These are phyloP conservation scores for Leishmania lainsoni DNA, from an alignment of 208 protist species.

Conservation along the genomic window DNA sequence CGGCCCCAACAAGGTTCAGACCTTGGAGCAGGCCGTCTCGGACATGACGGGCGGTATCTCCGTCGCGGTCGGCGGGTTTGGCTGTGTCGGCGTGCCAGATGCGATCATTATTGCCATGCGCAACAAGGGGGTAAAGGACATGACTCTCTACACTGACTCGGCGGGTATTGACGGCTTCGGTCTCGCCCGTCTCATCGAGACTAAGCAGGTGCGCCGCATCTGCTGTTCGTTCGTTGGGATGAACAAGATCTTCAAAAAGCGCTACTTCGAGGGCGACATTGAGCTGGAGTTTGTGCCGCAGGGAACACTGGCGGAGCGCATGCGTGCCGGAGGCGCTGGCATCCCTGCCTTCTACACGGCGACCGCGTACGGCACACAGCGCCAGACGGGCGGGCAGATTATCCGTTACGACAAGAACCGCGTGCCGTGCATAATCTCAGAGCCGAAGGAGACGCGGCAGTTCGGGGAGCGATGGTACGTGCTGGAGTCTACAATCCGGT, in stretches of 20 bases:
- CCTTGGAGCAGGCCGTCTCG: constrained; percentile 68
- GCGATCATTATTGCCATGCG: constrained; percentile 91
- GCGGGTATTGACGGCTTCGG: constrained; percentile 96
- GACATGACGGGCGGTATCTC: constrained; percentile 71
- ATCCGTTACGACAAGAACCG: constrained; percentile 93
- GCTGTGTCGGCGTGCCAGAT: constrained; percentile 95
- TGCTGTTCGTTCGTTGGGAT: constrained; percentile 97
- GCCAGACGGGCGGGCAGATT: constrained; percentile 90
- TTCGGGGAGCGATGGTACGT: constrained; percentile 93
- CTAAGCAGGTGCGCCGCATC: constrained; percentile 84
- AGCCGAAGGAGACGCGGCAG: constrained; percentile 84
- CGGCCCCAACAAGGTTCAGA: constrained; percentile 77
- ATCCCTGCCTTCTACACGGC: constrained; percentile 98
- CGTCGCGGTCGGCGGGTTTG: constrained; percentile 96
- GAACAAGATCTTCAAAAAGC: constrained; percentile 95
- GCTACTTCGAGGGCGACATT: constrained; percentile 95
- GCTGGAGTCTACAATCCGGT: constrained; percentile 91
- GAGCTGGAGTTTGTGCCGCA: constrained; percentile 97
- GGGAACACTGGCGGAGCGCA: constrained; percentile 95
- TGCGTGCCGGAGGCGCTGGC: constrained; percentile 95
- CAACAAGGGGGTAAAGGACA: constrained; percentile 83
- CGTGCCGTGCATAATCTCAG: constrained; percentile 60
- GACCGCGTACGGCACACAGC: constrained; percentile 94
- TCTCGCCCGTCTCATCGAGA: constrained; percentile 94
- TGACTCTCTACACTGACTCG: constrained; percentile 96